These are phyloP conservation scores for Monosporozyma servazzii DNA, from an alignment of 805 yeast genomes.

Conservation along the genomic window DNA sequence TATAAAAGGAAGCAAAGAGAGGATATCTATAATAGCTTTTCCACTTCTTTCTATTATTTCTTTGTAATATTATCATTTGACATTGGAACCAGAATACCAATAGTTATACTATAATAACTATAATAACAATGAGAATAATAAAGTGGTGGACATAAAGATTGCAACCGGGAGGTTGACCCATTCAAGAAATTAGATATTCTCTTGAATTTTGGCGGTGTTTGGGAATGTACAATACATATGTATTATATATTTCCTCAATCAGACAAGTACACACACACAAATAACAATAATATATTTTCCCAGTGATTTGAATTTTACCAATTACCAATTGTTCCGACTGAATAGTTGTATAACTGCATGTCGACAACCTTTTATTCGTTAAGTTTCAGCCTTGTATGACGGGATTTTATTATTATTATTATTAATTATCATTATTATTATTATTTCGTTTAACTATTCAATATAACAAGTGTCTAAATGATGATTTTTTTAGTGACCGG, in stretches of 20 bases:
- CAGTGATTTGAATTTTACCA: slow-evolving; percentile 1
- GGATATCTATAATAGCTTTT: background rate
- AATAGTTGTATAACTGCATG: slow-evolving; percentile 30
- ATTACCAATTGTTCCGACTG: slow-evolving; percentile 37
- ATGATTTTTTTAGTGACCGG: slow-evolving; percentile 38
- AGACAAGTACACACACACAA: background rate
- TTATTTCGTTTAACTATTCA: background rate
- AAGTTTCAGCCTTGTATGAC: slow-evolving; percentile 44
- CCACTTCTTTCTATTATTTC: background rate
- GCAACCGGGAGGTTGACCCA: slow-evolving; percentile 14
- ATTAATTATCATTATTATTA: background rate
- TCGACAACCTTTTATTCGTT: slow-evolving; percentile 38
- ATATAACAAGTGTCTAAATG: slow-evolving; percentile 13
- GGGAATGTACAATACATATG: background rate
- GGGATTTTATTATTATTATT: background rate
- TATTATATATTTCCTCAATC: background rate
- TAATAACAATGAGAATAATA: background rate
- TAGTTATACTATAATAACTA: background rate
- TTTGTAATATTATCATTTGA: background rate
- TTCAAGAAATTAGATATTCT: slow-evolving; percentile 6
- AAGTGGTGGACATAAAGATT: background rate
- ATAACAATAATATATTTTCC: background rate
- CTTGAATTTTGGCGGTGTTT: background rate
- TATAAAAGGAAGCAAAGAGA: background rate
- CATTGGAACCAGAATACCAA: background rate